Base-by-base conservation (phyloP, 306 rosid genomes). In the Hippophae tibetana region DNA sequence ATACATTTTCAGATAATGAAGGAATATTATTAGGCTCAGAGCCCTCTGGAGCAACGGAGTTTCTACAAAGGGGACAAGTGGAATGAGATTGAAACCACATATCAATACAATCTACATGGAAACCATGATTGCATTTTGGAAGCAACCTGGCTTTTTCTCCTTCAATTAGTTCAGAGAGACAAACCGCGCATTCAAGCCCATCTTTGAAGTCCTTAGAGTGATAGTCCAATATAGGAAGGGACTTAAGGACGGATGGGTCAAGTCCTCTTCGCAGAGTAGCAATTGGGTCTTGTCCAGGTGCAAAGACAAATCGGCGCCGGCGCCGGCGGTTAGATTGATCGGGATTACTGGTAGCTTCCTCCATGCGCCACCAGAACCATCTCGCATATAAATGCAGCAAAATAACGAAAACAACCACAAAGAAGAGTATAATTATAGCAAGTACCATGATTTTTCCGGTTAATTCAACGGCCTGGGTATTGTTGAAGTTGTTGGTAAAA, bases 71-170 rank as follows among this genome's bases (percentile, higher is more conserved):
- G 6, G 99, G 99, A 13, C 95, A 93, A 0, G 97, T 88, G n/a
- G 95, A 77, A 72, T 93, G 97, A 2, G 89, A 88, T 47, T 84
- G 90, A 57, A 93, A 86, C 99, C 99, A 93, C 99, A 84, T 88
- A 70, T 88, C 99, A 5, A 93, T 93, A 64, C 99, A 93, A 66
- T 93, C 97, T 2, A 89, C 81, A 42, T 93, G 99, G 74, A 93
- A 93, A 6, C 97, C 99, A 79, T 93, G 99, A 72, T 74, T 88
- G 72, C 99, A 93, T 69, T 80, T 82, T 1, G 93, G 95, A 23
- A 92, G 80, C 65, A 88, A 68, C 58, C 96, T 80, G 0, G 85
- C 75, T 18, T 78, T 85, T 46, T 92, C 97, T 0, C 90, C 99
- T 27, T 82, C 41, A 14, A 62, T 90, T 45, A 93, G 72, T 54